Evolutionary conservation across 2,329 filamentous ascomycete species (phyloP).

Genomic region (Ploettnerulaceae sp.): DNA sequence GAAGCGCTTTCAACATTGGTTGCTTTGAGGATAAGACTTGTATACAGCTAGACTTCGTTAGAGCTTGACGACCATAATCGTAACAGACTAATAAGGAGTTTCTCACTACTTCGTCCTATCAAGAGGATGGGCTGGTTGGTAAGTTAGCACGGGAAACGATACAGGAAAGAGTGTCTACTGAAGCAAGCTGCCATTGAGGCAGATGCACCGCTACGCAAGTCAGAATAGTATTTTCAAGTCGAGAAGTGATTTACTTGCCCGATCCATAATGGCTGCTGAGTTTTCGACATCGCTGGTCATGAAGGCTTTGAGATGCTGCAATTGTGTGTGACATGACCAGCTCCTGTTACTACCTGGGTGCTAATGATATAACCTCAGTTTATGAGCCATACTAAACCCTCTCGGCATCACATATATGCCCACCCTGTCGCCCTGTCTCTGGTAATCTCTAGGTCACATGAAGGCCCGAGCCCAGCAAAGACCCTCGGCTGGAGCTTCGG

Average conservation of each 20-base stretch:
- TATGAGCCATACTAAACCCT: too few species aligned
- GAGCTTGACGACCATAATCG: too few species aligned
- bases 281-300: conserved; percentile 18
- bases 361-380: too few species aligned
- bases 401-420: too few species aligned
- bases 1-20: conserved; percentile 39
- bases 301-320: too few species aligned
- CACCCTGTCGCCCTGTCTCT: too few species aligned
- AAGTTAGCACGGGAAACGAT: not conserved
- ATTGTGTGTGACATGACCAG: too few species aligned
- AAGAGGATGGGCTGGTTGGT: conserved; percentile 38
- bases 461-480: too few species aligned
- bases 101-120: conserved; percentile 44
- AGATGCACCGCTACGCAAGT: conserved; percentile 37
- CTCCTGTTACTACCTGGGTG: too few species aligned
- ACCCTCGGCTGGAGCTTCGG: too few species aligned
- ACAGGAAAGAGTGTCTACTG: conserved; percentile 33
- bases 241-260: conserved; percentile 32
- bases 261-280: conserved; percentile 43
- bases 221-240: not conserved
- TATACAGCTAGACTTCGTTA: conserved; percentile 36
- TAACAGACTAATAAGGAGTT: not conserved
- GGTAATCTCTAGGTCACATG: too few species aligned
- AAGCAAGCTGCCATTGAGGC: conserved; percentile 44
- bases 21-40: conserved; percentile 40